A percentile compares a stretch with the other conserved stretches of the same genome.
Evolutionary conservation across 2,329 filamentous ascomycete genomes (phyloP).

Genomic region (Trichophyton equinum): DNA sequence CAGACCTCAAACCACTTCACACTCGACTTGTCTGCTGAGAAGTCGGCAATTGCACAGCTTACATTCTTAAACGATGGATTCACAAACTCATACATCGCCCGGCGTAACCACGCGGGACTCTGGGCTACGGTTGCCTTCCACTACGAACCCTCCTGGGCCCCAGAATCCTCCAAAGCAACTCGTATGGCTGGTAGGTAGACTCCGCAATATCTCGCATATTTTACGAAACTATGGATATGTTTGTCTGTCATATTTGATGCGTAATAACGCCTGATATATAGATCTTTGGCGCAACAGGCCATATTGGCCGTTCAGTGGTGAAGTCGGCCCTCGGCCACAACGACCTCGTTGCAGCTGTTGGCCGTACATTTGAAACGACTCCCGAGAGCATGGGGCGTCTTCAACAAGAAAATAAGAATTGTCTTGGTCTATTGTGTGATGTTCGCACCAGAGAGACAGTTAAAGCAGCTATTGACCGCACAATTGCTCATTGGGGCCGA

Average conservation of each 20-base stretch:
- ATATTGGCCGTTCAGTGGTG: conserved; percentile 84
- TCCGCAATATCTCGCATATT: not conserved
- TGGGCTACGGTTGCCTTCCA: conserved; percentile 57
- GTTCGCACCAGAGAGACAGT: conserved; percentile 74
- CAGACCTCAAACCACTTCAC: not conserved
- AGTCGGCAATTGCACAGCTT: not conserved
- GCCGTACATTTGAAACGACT: conserved; percentile 65
- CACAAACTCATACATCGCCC: conserved; percentile 12
- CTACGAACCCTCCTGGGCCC: conserved; percentile 70
- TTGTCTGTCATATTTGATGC: not conserved
- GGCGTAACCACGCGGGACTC: conserved; percentile 25
- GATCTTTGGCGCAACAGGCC: conserved; percentile 94
- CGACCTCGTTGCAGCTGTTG: conserved; percentile 77
- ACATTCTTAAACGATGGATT: not conserved
- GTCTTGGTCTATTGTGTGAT: conserved; percentile 75
- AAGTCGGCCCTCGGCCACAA: conserved; percentile 67
- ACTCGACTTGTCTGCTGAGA: not conserved
- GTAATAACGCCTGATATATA: conserved; percentile 23
- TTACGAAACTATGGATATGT: not conserved
- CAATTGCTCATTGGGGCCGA: conserved; percentile 62
- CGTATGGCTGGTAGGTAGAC: conserved; percentile 67
- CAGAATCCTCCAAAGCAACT: conserved; percentile 59
- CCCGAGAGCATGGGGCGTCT: conserved; percentile 59
- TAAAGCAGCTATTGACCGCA: conserved; percentile 53
- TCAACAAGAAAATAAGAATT: conserved; percentile 47